Percentiles rank a stretch among this genome's conserved stretches.
Evolutionary conservation across 1,284 basidiomycete species (phyloP).

Genomic region (Exobasidium rhododendri): DNA sequence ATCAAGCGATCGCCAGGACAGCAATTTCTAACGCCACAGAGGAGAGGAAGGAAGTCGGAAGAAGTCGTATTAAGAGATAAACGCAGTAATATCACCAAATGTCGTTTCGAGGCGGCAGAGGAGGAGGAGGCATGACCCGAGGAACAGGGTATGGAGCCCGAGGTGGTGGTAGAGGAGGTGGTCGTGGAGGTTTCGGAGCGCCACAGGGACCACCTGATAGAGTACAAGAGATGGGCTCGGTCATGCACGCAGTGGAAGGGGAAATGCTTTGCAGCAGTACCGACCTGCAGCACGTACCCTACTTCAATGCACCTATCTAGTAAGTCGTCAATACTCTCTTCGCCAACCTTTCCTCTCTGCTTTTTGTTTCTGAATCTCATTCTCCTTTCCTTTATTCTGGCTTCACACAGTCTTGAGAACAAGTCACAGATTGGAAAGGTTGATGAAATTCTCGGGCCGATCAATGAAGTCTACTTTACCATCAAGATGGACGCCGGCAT

Average conservation of each 20-base stretch:
- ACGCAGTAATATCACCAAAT: too few relatives aligned
- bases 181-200: constrained; percentile 37
- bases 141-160: constrained; percentile 35
- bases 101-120: constrained; percentile 44
- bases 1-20: too few relatives aligned
- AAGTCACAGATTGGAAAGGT: constrained; percentile 94
- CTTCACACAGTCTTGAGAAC: constrained; percentile 73
- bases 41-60: too few relatives aligned
- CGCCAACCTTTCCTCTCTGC: background rate
- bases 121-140: constrained; percentile 26
- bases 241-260: constrained; percentile 79
- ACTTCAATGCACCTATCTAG: constrained; percentile 99
- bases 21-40: too few relatives aligned
- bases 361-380: too few relatives aligned
- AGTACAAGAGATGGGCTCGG: constrained; percentile 52
- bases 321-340: too few relatives aligned
- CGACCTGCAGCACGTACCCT: constrained; percentile 69
- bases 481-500: constrained; percentile 96
- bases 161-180: constrained; percentile 39
- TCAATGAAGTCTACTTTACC: constrained; percentile 98
- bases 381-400: too few relatives aligned
- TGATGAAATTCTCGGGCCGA: constrained; percentile 93
- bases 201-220: constrained; percentile 48
- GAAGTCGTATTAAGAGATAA: too few relatives aligned
- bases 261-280: constrained; percentile 93